Base-by-base conservation (phyloP, 2,329 filamentous ascomycete genomes). In the Hirsutella minnesotensis region DNA sequence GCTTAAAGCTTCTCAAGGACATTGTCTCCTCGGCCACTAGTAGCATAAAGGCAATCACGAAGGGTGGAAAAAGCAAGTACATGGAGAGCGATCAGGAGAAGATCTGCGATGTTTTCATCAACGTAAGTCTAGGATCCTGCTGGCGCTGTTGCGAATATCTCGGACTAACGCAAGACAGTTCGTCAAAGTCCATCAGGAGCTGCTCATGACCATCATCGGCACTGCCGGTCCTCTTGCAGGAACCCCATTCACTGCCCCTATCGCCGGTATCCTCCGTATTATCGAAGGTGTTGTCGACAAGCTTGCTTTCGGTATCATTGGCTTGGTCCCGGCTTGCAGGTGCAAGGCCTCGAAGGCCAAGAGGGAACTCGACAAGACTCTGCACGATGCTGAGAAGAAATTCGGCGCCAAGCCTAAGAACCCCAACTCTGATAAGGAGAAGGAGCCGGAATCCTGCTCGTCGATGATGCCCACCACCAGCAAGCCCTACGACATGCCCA, bases 131-230 rank as follows among this genome's bases (percentile, higher is more conserved):
- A 15, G 31, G 8, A 34, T 27, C 24, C 7, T 27, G 12, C 24
- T 7, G 24, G 7, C n/a, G n/a, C n/a, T n/a, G n/a, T n/a, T n/a
- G 31, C 31, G n/a, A 8, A 15, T 7, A 8, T 13, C 13, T 5
- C 10, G n/a, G 31, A 34, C 31, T 15, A 34, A 27, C 24, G n/a
- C 13, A 7, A 15, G 12, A 15, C 31, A 51, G 43, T 49, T 54
- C 20, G 41, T 48, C 30, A 10, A 36, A 9, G 41, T 49, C 38
- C 49, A 55, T 41, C 39, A 46, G 15, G 27, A 44, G 9, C 43
- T 55, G 16, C 47, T 55, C 39, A 38, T 48, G n/a, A 40, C 43
- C 20, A 29, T 53, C 24, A 46, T 55, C 16, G 48, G 46, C 16
- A 41, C 44, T n/a, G 36, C 40, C 10, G 40, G 43, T 9, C 3